Evolutionary conservation across 2,329 filamentous ascomycete genomes (phyloP).

Genomic region (Phyllosticta citriasiana): DNA sequence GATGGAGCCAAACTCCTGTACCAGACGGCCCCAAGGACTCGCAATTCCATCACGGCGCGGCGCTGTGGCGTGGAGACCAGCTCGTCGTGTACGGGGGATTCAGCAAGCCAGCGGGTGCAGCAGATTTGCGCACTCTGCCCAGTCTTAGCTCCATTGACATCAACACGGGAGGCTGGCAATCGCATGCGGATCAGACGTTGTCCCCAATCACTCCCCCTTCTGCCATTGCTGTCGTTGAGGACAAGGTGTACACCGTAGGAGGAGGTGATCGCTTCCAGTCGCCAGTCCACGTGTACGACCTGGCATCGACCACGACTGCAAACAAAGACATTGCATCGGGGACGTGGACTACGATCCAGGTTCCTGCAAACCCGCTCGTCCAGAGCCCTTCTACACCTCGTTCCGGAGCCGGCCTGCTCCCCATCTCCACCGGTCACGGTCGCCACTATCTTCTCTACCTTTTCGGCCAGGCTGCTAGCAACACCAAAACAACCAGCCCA

Average conservation of each 20-base stretch:
- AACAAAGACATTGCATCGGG: conserved; percentile 11
- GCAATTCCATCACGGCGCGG: conserved; percentile 12
- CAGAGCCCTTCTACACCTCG: conserved; percentile 32
- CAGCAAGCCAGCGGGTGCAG: conserved; percentile 14
- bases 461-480: conserved; percentile 24
- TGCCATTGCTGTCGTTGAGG: conserved; percentile 27
- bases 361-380: conserved; percentile 34
- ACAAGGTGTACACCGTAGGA: conserved; percentile 32
- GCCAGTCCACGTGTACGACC: conserved; percentile 15
- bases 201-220: conserved; percentile 20
- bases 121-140: conserved; percentile 5
- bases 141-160: conserved; percentile 6
- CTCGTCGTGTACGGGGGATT: conserved; percentile 21
- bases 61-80: conserved; percentile 15
- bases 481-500: conserved; percentile 3
- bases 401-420: conserved; percentile 27
- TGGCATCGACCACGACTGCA: conserved; percentile 12
- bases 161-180: conserved; percentile 21
- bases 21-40: conserved; percentile 12
- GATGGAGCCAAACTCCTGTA: conserved; percentile 16
- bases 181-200: conserved; percentile 18
- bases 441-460: conserved; percentile 36
- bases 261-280: conserved; percentile 22
- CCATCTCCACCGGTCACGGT: conserved; percentile 34
- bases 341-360: conserved; percentile 30